Evolutionary conservation across 345 rosid species (phyloP), one percentile per base, ranked within the genome.

Genomic region (Pugionium cornutum): DNA sequence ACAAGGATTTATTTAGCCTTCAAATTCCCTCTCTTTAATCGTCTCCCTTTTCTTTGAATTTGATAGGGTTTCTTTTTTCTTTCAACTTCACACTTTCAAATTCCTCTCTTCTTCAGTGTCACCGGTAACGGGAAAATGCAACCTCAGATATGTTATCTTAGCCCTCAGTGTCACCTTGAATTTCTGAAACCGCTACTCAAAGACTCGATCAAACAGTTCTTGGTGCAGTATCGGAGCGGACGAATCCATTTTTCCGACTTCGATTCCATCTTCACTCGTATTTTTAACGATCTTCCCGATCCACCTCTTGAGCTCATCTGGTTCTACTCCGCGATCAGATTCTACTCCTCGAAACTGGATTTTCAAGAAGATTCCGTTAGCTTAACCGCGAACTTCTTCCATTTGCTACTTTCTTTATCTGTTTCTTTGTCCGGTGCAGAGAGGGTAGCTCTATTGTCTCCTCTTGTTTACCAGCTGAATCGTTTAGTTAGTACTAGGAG

Each of bases 241-340:
- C 69, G 73, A 7, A 64, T 82, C 5, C 82, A 84, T 79, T 88
- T 91, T 80, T 73, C 91, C 59, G 74, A 78, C 73, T 81, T 84
- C 77, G 60, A 79, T 69, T 58, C 84, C 3, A 82, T 91, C 44
- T 88, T 88, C 77, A 81, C 80, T 62, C 88, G 91, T 27, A 27
- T 83, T 28, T 83, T 88, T 11, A 76, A 79, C 8, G 73, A 53
- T 53, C 31, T 72, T 2, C 83, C 85, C 41, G 71, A 83, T 40
- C 89, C 94, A 3, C 86, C 88, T 0, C 84, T 91, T 27, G 89
- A 91, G 18, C 54, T 82, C 64, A 56, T 82, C 31, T 91, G 91
- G 96, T 86, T 91, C 72, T 83, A 86, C 79, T 74, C 91, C 28
- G 84, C 91, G 2, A 29, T 86, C 34, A 73, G 80, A 26, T 81